Conservation (phyloP, 2,329 filamentous ascomycete species). For the Trichoderma aggressivum region DNA sequence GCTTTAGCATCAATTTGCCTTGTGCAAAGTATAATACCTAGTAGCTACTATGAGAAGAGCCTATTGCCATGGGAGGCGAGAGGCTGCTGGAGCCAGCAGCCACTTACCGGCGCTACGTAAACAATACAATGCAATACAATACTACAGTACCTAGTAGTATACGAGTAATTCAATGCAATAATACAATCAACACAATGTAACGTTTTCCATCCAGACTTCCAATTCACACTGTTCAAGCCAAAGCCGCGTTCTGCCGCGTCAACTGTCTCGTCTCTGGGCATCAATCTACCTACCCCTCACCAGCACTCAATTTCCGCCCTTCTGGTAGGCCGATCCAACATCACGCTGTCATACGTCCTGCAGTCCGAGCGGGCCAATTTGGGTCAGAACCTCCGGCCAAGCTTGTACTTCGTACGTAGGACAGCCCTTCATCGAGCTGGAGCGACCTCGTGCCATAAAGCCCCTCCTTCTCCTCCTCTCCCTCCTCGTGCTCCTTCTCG, state of each 20-base stretch:
- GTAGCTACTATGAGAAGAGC: not conserved
- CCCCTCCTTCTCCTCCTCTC: constrained; percentile 42
- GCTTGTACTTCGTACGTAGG: not conserved
- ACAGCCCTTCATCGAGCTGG: constrained; percentile 24
- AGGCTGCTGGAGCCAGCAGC: not conserved
- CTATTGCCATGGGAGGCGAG: not conserved
- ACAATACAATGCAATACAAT: not conserved
- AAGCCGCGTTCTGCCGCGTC: constrained; percentile 2
- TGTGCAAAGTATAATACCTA: not conserved
- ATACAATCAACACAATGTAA: not conserved
- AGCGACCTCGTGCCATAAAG: constrained; percentile 27
- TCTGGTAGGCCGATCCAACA: constrained; percentile 18
- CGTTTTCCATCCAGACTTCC: not conserved
- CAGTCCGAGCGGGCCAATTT: constrained; percentile 7
- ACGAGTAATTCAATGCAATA: not conserved
- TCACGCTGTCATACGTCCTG: not conserved
- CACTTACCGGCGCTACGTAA: not conserved
- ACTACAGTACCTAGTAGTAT: not conserved
- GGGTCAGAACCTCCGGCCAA: not conserved
- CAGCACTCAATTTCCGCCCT: constrained; percentile 7
- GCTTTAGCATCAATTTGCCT: not conserved
- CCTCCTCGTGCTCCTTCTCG: constrained; percentile 54
- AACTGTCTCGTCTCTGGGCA: not conserved
- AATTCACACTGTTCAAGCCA: not conserved
- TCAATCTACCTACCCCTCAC: constrained; percentile 17